Percentiles rank a stretch among this genome's conserved stretches.
Conservation (phyloP, 2,329 filamentous ascomycete species). For the Paecilomyces dactylethromorphus region DNA sequence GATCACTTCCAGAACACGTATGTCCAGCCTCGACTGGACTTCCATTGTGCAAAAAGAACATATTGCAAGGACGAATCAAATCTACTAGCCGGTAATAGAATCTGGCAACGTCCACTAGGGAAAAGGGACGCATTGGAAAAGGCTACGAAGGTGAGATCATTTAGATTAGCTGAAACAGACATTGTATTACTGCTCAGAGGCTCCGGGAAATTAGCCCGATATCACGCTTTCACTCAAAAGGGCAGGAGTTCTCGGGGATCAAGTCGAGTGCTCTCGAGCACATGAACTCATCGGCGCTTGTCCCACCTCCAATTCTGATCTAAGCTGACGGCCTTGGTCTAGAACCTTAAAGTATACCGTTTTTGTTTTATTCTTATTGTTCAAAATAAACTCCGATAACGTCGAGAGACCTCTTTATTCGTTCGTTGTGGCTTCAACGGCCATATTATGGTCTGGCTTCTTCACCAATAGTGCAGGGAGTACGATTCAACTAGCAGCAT, state of each 20-base stretch:
- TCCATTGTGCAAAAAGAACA: not conserved
- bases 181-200: not conserved
- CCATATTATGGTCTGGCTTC: not conserved
- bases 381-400: too few relatives aligned
- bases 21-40: not conserved
- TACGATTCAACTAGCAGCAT: not conserved
- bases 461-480: not conserved
- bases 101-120: not conserved
- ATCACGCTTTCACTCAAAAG: not conserved
- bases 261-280: not conserved
- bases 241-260: not conserved
- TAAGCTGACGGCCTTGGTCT: not conserved
- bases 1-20: not conserved
- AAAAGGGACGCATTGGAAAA: not conserved
- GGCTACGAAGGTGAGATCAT: not conserved
- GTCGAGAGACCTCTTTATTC: not conserved
- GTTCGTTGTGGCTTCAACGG: not conserved
- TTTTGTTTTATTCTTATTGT: not conserved
- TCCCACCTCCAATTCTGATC: not conserved
- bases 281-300: not conserved
- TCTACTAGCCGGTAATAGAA: not conserved
- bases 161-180: not conserved
- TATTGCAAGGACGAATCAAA: not conserved
- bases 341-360: not conserved
- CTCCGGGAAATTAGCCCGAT: not conserved